phyloP scores from a whole-genome alignment of 495 filamentous ascomycete species.

The Hamigera avellanea region DNA sequence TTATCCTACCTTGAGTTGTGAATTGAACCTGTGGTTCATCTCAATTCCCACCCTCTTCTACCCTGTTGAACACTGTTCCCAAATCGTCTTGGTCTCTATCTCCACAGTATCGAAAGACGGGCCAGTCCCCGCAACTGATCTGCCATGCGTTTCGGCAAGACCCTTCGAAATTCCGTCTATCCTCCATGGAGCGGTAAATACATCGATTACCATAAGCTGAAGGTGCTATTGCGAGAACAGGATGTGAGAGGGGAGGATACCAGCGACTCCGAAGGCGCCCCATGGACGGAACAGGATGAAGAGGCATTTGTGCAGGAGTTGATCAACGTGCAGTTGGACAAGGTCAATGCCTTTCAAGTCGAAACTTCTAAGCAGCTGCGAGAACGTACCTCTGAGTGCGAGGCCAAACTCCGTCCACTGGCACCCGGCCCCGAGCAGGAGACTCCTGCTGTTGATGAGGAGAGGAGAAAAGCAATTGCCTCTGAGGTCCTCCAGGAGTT shows the following conservation, averaged over 20 bases:
- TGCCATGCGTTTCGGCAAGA: constrained; percentile 84
- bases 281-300: constrained; percentile 96
- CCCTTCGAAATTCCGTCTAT: constrained; percentile 67
- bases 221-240: constrained; percentile 69
- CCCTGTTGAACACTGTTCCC: too few relatives aligned
- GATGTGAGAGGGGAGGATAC: constrained; percentile 38
- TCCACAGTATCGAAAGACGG: not conserved
- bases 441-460: constrained; percentile 18
- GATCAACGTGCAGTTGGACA: constrained; percentile 87
- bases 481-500: constrained; percentile 66
- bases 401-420: constrained; percentile 37
- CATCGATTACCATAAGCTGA: constrained; percentile 90
- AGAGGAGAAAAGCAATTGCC: constrained; percentile 40
- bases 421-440: constrained; percentile 21
- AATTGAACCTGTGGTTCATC: too few relatives aligned
- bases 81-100: too few relatives aligned
- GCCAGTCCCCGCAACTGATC: not conserved
- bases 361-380: constrained; percentile 61
- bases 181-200: constrained; percentile 86
- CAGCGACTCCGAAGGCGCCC: constrained; percentile 36
- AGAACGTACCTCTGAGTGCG: constrained; percentile 49
- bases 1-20: too few relatives aligned
- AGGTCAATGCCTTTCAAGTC: constrained; percentile 82
- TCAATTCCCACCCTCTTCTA: too few relatives aligned
- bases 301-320: constrained; percentile 87